A percentile compares a stretch with the other conserved stretches of the same genome.
phyloP scores from a whole-genome alignment of 768 basidiomycete genomes.

The Gloeopeniophorella convolvens region DNA sequence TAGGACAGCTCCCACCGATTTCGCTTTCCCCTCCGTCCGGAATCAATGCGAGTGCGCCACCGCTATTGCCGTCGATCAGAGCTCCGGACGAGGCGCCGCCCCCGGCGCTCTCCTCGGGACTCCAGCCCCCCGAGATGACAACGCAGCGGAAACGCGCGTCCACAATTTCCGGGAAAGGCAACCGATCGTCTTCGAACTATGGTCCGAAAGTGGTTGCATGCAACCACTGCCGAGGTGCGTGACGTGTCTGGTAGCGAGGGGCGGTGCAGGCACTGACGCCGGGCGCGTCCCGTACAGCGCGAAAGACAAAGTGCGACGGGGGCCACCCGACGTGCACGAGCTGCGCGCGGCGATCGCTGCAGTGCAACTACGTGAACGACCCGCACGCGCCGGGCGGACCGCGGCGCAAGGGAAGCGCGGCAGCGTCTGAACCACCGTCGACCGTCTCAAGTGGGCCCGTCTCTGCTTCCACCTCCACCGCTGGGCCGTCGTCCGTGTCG shows the following conservation, averaged over 20 bases:
- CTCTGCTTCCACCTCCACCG: no score
- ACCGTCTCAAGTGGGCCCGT: conserved; percentile 26
- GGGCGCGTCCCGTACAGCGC: conserved; percentile 40
- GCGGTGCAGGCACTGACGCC: neutral
- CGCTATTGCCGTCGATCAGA: conserved; percentile 23
- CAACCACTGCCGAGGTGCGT: conserved; percentile 81
- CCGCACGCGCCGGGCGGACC: conserved; percentile 23
- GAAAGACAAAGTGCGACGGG: conserved; percentile 86
- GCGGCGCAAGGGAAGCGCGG: conserved; percentile 21
- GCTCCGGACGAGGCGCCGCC: conserved; percentile 22
- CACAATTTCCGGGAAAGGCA: conserved; percentile 49
- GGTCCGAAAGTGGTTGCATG: conserved; percentile 86
- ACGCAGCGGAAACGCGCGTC: conserved; percentile 53
- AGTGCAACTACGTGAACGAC: conserved; percentile 80
- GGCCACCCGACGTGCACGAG: conserved; percentile 81
- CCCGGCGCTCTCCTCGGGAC: conserved; percentile 31
- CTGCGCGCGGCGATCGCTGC: conserved; percentile 68
- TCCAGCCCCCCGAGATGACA: conserved; percentile 15
- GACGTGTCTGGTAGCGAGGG: neutral
- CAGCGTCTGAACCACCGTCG: conserved; percentile 19
- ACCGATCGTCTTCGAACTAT: conserved; percentile 52
- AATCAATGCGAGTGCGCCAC: conserved; percentile 19
- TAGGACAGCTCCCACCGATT: conserved; percentile 17
- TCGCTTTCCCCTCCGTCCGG: conserved; percentile 14
- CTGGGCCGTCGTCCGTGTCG: conserved; percentile 18